Percentiles rank a stretch among this genome's conserved stretches.
phyloP scores from a whole-genome alignment of 2,329 filamentous ascomycete genomes.

The Fusarium beomiforme region DNA sequence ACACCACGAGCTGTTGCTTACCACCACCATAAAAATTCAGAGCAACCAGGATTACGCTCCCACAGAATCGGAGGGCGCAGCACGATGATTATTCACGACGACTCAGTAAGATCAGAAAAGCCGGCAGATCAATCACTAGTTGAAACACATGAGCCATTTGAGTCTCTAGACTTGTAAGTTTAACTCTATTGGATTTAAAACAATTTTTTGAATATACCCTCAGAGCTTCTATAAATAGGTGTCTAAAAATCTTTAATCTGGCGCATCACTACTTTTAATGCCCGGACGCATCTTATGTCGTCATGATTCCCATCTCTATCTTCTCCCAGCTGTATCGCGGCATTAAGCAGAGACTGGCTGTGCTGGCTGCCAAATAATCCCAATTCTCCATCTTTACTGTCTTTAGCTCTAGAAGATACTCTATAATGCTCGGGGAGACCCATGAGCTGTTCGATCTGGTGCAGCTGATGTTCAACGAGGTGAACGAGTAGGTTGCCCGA shows the following conservation, averaged over 20 bases:
- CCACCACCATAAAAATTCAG: neutral
- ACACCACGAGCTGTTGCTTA: neutral
- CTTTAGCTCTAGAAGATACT: constrained; percentile 6
- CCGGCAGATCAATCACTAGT: neutral
- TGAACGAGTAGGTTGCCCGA: constrained; percentile 9
- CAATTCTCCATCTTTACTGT: constrained; percentile 3
- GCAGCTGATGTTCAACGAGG: constrained; percentile 4
- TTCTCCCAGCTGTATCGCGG: neutral
- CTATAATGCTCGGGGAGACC: neutral
- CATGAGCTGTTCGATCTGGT: constrained; percentile 9
- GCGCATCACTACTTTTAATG: constrained; percentile 3
- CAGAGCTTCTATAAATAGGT: neutral
- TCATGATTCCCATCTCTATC: constrained; percentile 11
- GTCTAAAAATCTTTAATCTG: constrained; percentile 17
- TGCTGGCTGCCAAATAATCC: neutral
- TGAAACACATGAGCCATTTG: neutral
- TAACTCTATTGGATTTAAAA: neutral
- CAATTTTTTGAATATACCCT: neutral
- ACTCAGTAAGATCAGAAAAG: neutral
- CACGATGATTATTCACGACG: neutral
- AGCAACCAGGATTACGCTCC: neutral
- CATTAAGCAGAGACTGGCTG: constrained; percentile 1
- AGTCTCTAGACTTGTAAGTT: neutral
- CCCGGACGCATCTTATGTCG: constrained; percentile 4
- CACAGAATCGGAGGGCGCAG: neutral